Base-by-base conservation (phyloP, 2,329 filamentous ascomycete species). In the Colletotrichum nymphaeae region DNA sequence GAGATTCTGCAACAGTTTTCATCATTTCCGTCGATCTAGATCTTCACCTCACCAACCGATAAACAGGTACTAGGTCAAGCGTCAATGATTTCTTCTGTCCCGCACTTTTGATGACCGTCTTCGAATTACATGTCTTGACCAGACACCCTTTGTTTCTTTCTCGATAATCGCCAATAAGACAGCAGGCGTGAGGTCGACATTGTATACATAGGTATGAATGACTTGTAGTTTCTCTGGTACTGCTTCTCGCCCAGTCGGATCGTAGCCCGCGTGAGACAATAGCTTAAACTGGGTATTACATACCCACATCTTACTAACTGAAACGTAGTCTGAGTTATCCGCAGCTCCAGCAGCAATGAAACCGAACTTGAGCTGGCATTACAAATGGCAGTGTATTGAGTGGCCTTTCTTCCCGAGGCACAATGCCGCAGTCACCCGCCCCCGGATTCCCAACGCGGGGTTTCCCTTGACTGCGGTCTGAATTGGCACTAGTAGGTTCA, bases 381-480 rank as follows among this genome's bases (percentile, higher is more conserved):
- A 46, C 19, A 30, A 60, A 70, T 67, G 42, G 14, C 62, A 8
- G 32, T 19, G 9, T 5, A 19, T 52, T 46, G 19, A 67, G 30
- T 67, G 63, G 68, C 26, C 22, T 56, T 28, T 19, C 4, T 49
- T 67, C 56, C 63, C 68, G 68, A 67, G 35, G 26, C 32, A 32
- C 63, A 49, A 24, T 71, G 63, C 68, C 68, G 68, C 46, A n/a
- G 4, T 53, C 62, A 55, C 55, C 53, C 68, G 14, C 68, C 68
- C 68, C 68, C 68, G 68, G 68, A 71, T 57, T 60, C 32, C 6
- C 14, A 14, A 22, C 30, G 63, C 55, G 68, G 68, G 68, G 63
- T 63, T 28, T 62, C 14, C 32, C 22, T 62, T 46, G 37, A 46
- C 14, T 19, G 37, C 6, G 37, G 16, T 46, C 14, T 46, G 37